Conservation (phyloP, 2,329 filamentous ascomycete species). For the Apiospora sp. region DNA sequence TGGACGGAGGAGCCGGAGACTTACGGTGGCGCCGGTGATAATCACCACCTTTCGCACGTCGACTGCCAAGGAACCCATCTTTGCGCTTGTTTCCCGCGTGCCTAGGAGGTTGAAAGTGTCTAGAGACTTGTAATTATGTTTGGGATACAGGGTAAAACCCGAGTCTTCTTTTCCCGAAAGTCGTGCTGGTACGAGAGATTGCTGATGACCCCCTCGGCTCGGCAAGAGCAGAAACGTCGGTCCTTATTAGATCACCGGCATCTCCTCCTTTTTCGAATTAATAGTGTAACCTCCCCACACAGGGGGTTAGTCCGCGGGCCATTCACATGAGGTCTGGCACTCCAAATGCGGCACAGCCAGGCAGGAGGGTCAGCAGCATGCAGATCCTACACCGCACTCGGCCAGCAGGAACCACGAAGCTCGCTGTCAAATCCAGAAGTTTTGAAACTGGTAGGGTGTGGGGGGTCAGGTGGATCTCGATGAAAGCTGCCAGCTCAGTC, state of each 20-base stretch:
- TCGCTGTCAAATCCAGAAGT: not conserved
- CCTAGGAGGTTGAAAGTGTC: not conserved
- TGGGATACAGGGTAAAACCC: not conserved
- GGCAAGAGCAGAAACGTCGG: not conserved
- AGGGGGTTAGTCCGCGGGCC: not conserved
- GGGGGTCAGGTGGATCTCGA: not conserved
- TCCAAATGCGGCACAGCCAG: not conserved
- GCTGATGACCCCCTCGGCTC: not conserved
- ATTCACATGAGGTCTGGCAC: not conserved
- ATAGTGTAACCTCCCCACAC: not conserved
- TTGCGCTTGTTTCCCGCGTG: not conserved
- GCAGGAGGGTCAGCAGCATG: not conserved
- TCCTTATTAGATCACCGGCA: not conserved
- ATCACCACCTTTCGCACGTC: conserved; percentile 8
- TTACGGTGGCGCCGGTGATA: conserved; percentile 1
- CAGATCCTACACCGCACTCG: not conserved
- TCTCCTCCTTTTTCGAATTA: not conserved
- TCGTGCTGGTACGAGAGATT: not conserved
- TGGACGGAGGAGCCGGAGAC: not conserved
- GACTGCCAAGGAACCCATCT: not conserved
- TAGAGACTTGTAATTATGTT: not conserved
- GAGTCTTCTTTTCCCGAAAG: not conserved
- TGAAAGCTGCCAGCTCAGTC: not conserved
- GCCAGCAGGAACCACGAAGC: not conserved
- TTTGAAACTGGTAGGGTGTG: not conserved